These are phyloP conservation scores for Cercophora newfieldiana DNA, from an alignment of 495 filamentous ascomycete genomes.

Conservation along the genomic window DNA sequence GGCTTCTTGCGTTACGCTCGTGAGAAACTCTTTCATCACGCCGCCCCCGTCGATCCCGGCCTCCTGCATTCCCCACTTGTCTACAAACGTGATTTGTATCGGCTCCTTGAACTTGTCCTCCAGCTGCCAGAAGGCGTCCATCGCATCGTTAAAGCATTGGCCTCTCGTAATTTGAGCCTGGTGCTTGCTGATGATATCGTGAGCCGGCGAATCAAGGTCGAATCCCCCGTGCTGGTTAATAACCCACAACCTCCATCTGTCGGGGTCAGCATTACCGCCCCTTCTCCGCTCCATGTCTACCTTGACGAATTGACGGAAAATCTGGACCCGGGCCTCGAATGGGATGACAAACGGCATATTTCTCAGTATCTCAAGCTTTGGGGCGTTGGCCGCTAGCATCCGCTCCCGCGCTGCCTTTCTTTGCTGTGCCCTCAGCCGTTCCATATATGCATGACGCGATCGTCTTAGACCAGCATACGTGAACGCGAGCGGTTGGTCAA, in stretches of 20 bases:
- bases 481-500: constrained; percentile 38
- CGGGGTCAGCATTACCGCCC: constrained; percentile 73
- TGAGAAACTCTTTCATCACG: constrained; percentile 97
- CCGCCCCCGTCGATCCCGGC: constrained; percentile 96
- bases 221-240: constrained; percentile 42
- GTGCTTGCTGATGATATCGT: constrained; percentile 65
- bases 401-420: constrained; percentile 64
- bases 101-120: constrained; percentile 89
- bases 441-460: constrained; percentile 40
- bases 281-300: constrained; percentile 78
- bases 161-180: constrained; percentile 80
- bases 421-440: constrained; percentile 57
- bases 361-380: constrained; percentile 83
- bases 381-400: constrained; percentile 72
- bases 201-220: constrained; percentile 28
- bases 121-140: constrained; percentile 77
- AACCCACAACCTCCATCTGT: constrained; percentile 71
- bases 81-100: constrained; percentile 95
- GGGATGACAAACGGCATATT: constrained; percentile 98
- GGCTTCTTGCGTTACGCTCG: constrained; percentile 83
- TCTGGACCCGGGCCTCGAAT: constrained; percentile 86
- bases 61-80: constrained; percentile 82
- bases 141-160: constrained; percentile 82
- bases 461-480: constrained; percentile 30
- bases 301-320: constrained; percentile 88